Base-by-base conservation (phyloP, 306 rosid species). In the barrel medic (Medicago truncatula) region DNA sequence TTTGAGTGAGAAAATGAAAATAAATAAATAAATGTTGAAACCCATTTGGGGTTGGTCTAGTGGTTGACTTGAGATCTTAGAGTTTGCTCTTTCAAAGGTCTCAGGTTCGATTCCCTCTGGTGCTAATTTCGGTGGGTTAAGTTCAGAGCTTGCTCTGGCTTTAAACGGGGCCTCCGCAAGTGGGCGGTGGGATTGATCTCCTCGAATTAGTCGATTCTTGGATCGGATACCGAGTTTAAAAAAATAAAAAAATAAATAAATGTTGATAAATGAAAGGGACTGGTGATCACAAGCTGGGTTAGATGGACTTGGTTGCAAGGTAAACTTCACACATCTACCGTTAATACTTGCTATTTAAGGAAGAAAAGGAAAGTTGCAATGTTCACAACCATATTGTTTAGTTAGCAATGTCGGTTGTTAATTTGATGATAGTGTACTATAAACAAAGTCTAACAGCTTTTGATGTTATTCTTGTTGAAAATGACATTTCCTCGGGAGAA, bases 321-420 rank as follows among this genome's bases (percentile, higher is more conserved):
- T 83, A 83, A 80, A 71, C 83, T 58, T 87, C 93, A 88, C 71
- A 70, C 87, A 77, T 91, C 93, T 67, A 86, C 82, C 89, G 76
- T 85, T 81, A 75, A 78, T 31, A 87, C 93, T 86, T 89, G 80
- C 13, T 49, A 83, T 79, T 81, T 67, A 91, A 86, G 86, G 70
- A 64, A 74, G 65, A 70, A 72, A 75, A 31, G 46, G 74, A 71
- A 74, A 77, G 76, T 23, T 56, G 71, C 23, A 25, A 38, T 65
- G 57, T 57, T 71, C 75, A 34, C 65, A 53, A 63, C 80, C 70
- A 74, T 69, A 67, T 74, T 84, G 79, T 76, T 76, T 66, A 21
- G 86, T 82, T 84, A 78, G 82, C 61, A 60, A 66, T 84, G 82
- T 82, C 84, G 85, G 79, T 87, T 78, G 87, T 80, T 80, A 66